Conservation (phyloP, 1,284 basidiomycete species). For the Gymnopus androsaceus region DNA sequence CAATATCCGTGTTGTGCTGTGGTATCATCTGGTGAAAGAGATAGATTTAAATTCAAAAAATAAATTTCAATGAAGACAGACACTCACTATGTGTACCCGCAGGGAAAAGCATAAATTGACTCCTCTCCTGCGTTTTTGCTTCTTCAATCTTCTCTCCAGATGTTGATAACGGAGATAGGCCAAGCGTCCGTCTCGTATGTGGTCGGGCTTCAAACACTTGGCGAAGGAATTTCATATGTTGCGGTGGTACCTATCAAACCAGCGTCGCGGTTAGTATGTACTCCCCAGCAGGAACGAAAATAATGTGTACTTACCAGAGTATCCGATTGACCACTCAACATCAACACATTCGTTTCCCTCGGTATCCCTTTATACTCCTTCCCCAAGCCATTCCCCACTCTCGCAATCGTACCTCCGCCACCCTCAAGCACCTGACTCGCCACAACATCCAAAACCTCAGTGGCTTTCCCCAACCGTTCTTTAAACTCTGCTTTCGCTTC, state of each 20-base stretch:
- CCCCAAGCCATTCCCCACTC: conserved; percentile 2
- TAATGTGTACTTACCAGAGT: conserved; percentile 8
- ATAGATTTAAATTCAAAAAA: not conserved
- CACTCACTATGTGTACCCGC: conserved; percentile 68
- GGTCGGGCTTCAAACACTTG: conserved; percentile 4
- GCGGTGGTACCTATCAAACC: conserved; percentile 7
- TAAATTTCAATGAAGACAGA: not conserved
- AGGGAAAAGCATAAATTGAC: not conserved
- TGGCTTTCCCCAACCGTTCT: not conserved
- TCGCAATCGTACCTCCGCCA: not conserved
- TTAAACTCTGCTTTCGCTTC: not conserved
- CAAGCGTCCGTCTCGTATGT: conserved; percentile 6
- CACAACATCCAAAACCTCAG: not conserved
- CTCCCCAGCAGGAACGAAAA: not conserved
- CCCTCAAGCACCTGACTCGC: not conserved
- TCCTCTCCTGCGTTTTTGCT: conserved; percentile 5
- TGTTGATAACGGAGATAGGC: not conserved
- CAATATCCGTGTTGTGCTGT: conserved; percentile 18
- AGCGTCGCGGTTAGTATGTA: not conserved
- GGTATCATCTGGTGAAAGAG: conserved; percentile 15
- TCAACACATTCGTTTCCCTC: conserved; percentile 9
- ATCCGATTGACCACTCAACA: conserved; percentile 34
- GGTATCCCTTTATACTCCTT: conserved; percentile 12
- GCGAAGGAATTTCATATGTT: conserved; percentile 11
- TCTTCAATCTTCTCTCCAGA: conserved; percentile 5